Percentiles rank a stretch among this genome's conserved stretches.
Conservation (phyloP, 805 yeast species). For the Kregervanrija fluxuum region DNA sequence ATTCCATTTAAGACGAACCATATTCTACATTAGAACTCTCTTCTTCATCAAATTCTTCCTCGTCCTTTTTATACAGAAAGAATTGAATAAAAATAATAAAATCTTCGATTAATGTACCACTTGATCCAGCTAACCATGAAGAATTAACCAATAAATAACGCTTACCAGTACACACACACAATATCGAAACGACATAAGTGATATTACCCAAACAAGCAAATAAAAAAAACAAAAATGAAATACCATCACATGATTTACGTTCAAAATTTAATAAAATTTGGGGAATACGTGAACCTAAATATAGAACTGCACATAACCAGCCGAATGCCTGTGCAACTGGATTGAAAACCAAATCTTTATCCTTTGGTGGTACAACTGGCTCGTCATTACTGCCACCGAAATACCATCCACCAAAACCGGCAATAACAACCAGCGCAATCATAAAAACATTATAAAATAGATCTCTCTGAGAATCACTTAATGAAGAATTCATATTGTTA, state of each 20-base stretch:
- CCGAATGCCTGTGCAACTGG: conserved; percentile 85
- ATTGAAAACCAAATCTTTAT: conserved; percentile 50
- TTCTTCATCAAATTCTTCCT: conserved; percentile 16
- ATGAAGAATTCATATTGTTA: conserved; percentile 10
- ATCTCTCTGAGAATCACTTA: conserved; percentile 16
- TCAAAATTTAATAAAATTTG: conserved; percentile 80
- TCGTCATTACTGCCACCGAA: conserved; percentile 34
- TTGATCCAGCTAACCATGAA: conserved; percentile 88
- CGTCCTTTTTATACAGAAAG: conserved; percentile 53
- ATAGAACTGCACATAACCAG: conserved; percentile 64
- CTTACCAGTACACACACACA: conserved; percentile 64
- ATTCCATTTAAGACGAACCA: conserved; percentile 3
- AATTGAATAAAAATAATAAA: conserved; percentile 80
- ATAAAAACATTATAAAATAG: conserved; percentile 37
- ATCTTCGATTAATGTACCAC: conserved; percentile 82
- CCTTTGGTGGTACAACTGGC: conserved; percentile 26
- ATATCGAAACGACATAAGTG: conserved; percentile 81
- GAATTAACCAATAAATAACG: conserved; percentile 74
- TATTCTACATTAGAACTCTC: conserved; percentile 2
- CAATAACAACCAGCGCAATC: conserved; percentile 58
- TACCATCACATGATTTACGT: conserved; percentile 91
- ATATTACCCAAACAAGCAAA: conserved; percentile 94
- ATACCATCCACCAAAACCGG: conserved; percentile 88
- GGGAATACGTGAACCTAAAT: conserved; percentile 86
- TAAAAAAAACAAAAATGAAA: conserved; percentile 84